Base-by-base conservation (phyloP, 108 stramenopile genomes). In the Thalassiosira profunda region DNA sequence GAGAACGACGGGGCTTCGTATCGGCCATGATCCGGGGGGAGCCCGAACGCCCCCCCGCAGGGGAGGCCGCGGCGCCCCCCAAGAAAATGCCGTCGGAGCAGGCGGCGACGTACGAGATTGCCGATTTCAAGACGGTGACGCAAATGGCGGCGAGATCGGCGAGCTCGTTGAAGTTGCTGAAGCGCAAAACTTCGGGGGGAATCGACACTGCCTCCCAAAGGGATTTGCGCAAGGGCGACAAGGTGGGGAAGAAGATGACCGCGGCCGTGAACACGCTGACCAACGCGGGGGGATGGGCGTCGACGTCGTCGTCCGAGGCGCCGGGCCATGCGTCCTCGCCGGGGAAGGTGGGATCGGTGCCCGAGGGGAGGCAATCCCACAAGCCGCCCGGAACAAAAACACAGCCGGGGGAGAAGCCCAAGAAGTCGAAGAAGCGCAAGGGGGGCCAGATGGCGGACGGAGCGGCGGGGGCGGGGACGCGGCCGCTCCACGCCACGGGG, bases 241-340 rank as follows among this genome's bases (percentile, higher is more conserved):
- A 63, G 34, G 80, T 88, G 7, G 87, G 87, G 33, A 91, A 91
- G 44, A 72, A 76, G 23, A 91, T 91, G 90, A 81, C 86, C 49
- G 84, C 87, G 0, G 86, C 90, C 2, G 62, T 91, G 12, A 85
- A 85, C 4, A 78, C 87, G 0, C 46, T 88, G 28, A 60, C 46
- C 17, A 69, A 62, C 37, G 43, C 20, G 12, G 60, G 58, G 44
- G 65, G 40, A 37, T 42, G 52, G 60, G 47, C 60, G 15, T 62
- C 59, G 24, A 29, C 68, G 9, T 58, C n/a, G n/a, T n/a, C n/a
- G n/a, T n/a, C n/a, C n/a, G n/a, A n/a, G n/a, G n/a, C n/a, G n/a
- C n/a, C n/a, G n/a, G n/a, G n/a, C n/a, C n/a, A n/a, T n/a, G n/a
- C n/a, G n/a, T n/a, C n/a, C n/a, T n/a, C n/a, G n/a, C n/a, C n/a